Base-by-base conservation (phyloP, 192 early-diverging fungal genomes). In the Backusella luteola region DNA sequence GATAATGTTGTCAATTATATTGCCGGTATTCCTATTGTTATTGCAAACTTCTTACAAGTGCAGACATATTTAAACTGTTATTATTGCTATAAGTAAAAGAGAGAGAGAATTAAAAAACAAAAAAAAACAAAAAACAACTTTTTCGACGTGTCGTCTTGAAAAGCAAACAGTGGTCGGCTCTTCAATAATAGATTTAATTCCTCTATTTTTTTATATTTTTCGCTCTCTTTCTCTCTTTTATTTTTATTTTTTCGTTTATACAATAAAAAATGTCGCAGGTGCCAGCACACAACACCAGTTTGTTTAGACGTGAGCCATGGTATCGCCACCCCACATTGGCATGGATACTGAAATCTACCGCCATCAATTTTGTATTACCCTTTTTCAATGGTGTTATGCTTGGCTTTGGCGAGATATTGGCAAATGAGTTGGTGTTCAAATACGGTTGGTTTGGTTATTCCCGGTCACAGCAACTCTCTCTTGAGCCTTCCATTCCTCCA, bases 361-460 rank as follows among this genome's bases (percentile, higher is more conserved):
- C 87, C 21, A 84, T 88, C 71, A 87, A 90, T 71, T 87, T 90
- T 75, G 7, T 90, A 19, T 73, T 90, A 6, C 89, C 89, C 8
- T 90, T 90, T 67, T 79, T 90, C 75, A 87, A 87, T 74, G 89
- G 89, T 53, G 82, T 90, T 26, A 88, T 90, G 82, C 71, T 88
- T n/a, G 93, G 93, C 4, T 90, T 94, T 84, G 93, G 93, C 67
- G 93, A 94, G 81, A 94, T 94, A 44, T 90, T 91, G 76, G 93
- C 93, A 67, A 93, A 94, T 80, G 93, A 94, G 78, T 72, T 91
- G 32, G 85, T 91, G 36, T 93, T 88, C 76, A 86, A 88, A 26
- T 92, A 88, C 87, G 93, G 93, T 7, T 94, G 93, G 93, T 84
- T 84, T 76, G 82, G 79, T 4, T 73, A 74, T 53, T 69, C 68